Percentiles rank a stretch among this genome's conserved stretches.
Evolutionary conservation across 768 basidiomycete species (phyloP).

Genomic region (Boletales sp.): DNA sequence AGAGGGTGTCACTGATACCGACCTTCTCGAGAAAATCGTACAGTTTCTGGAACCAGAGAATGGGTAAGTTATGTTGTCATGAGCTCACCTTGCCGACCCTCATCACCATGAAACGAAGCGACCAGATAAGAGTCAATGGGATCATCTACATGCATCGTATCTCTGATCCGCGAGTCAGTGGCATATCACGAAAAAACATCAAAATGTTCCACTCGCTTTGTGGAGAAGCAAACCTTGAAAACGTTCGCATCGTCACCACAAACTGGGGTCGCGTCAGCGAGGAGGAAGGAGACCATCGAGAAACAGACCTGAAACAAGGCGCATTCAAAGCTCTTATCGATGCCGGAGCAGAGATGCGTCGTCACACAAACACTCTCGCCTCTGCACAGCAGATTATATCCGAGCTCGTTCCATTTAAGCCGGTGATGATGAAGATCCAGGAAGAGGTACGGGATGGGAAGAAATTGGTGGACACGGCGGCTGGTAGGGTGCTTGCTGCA

Average conservation of each 20-base stretch:
- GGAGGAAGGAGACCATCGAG: slow-evolving; percentile 26
- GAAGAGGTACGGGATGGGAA: slow-evolving; percentile 41
- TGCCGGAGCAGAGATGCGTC: slow-evolving; percentile 37
- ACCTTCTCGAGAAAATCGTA: slow-evolving; percentile 17
- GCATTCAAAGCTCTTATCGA: slow-evolving; percentile 41
- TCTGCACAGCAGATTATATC: slow-evolving; percentile 42
- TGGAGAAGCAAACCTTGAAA: slow-evolving; percentile 38
- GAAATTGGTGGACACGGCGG: slow-evolving; percentile 42
- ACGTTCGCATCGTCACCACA: slow-evolving; percentile 45
- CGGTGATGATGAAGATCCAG: slow-evolving; percentile 43
- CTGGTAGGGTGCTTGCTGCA: slow-evolving; percentile 42
- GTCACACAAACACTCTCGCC: slow-evolving; percentile 35
- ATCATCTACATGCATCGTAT: slow-evolving; percentile 49
- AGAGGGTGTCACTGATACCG: slow-evolving; percentile 15
- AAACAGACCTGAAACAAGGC: slow-evolving; percentile 31
- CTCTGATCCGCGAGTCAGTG: slow-evolving; percentile 40
- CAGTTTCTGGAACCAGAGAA: not conserved
- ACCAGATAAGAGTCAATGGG: slow-evolving; percentile 30
- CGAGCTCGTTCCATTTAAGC: slow-evolving; percentile 32
- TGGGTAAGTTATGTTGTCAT: not conserved
- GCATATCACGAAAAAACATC: slow-evolving; percentile 39
- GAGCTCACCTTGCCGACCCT: not conserved
- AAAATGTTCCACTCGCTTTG: slow-evolving; percentile 44
- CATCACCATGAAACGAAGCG: not conserved
- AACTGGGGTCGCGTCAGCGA: slow-evolving; percentile 39